phyloP scores from a whole-genome alignment of 495 filamentous ascomycete genomes.

The Penicillium simplicissimum region DNA sequence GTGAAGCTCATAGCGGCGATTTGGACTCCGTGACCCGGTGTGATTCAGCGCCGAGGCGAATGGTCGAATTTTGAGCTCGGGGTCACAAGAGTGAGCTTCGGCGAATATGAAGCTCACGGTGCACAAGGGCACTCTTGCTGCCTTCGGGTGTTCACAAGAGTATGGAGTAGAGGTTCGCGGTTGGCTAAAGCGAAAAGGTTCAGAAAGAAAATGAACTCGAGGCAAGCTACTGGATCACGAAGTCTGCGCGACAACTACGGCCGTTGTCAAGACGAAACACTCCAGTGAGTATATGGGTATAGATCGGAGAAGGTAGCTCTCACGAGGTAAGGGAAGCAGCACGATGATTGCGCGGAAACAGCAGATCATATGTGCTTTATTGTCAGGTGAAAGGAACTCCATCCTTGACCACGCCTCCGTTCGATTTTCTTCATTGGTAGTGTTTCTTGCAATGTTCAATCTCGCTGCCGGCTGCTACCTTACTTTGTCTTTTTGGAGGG shows the following conservation, averaged over 20 bases:
- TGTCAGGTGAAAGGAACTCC: not conserved
- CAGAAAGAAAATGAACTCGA: not conserved
- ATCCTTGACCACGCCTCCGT: not conserved
- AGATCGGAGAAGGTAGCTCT: not conserved
- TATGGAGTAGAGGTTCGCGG: not conserved
- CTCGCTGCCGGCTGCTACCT: not conserved
- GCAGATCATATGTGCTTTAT: constrained; percentile 1
- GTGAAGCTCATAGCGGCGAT: constrained; percentile 12
- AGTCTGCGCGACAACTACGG: not conserved
- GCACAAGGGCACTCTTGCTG: not conserved
- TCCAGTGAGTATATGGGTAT: too few species aligned
- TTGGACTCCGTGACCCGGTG: not conserved
- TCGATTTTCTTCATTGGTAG: not conserved
- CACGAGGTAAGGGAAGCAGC: not conserved
- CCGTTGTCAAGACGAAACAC: not conserved
- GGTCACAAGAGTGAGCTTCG: not conserved
- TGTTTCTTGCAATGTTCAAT: not conserved
- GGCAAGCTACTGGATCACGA: not conserved
- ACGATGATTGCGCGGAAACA: not conserved
- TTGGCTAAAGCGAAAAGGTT: not conserved
- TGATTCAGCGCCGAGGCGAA: not conserved
- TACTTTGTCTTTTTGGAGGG: not conserved
- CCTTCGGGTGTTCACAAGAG: not conserved
- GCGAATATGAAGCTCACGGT: constrained; percentile 1
- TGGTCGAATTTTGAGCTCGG: not conserved